Percentiles rank a stretch among this genome's conserved stretches.
These are phyloP conservation scores for Phaffomyces thermotolerans DNA, from an alignment of 805 yeast species.

Conservation along the genomic window DNA sequence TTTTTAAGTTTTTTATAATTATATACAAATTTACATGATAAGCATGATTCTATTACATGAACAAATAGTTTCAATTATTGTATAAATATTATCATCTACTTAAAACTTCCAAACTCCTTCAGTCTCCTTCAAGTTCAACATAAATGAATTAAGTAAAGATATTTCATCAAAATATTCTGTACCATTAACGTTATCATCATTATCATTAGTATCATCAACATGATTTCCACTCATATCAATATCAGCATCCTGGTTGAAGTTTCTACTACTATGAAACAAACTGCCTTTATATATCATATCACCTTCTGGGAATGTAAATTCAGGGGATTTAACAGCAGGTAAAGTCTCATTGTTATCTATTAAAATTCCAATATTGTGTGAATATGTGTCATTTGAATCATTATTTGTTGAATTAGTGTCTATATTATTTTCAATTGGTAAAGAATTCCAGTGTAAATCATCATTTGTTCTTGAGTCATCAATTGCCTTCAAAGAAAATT, in stretches of 20 bases:
- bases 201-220: background rate
- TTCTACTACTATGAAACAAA: no score
- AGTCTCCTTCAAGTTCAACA: background rate
- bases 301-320: background rate
- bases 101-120: background rate
- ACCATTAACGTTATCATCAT: background rate
- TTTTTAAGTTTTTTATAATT: background rate
- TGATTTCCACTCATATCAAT: no score
- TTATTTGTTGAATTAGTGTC: background rate
- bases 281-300: background rate
- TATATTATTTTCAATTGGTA: no score
- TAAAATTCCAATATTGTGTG: background rate
- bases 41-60: no score
- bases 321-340: background rate
- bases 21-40: no score
- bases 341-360: background rate
- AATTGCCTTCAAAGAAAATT: background rate
- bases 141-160: background rate
- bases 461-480: background rate
- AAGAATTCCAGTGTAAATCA: no score
- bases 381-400: background rate
- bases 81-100: background rate
- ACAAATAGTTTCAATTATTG: no score
- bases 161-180: background rate
- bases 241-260: no score